A percentile compares a stretch with the other conserved stretches of the same genome.
phyloP scores from a whole-genome alignment of 352 stramenopile species.

The Globisporangium okanoganense region DNA sequence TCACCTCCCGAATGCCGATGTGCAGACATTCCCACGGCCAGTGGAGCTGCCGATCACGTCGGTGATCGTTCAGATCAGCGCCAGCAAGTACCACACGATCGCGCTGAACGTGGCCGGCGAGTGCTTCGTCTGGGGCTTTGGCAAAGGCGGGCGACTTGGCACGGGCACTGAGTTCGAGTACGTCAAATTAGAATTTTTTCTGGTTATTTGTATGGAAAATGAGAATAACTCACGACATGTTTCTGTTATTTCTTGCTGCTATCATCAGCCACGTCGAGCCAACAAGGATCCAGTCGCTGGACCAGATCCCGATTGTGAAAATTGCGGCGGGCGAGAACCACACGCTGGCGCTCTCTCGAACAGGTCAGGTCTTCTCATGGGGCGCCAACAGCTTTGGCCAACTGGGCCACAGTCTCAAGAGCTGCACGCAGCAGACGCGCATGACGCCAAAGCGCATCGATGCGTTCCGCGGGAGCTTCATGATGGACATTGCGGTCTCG shows the following conservation, averaged over 20 bases:
- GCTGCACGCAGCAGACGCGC: constrained; percentile 44
- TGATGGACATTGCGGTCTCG: constrained; percentile 66
- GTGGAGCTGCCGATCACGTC: constrained; percentile 52
- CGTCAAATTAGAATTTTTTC: constrained; percentile 9
- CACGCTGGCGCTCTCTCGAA: constrained; percentile 61
- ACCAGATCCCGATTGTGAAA: constrained; percentile 54
- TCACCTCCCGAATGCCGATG: constrained; percentile 74
- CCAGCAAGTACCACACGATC: constrained; percentile 80
- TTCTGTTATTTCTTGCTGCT: background rate
- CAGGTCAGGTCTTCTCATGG: constrained; percentile 76
- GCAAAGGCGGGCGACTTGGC: constrained; percentile 71
- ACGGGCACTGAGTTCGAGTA: constrained; percentile 80
- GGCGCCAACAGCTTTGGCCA: constrained; percentile 83
- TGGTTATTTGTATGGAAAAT: background rate
- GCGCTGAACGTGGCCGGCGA: constrained; percentile 55
- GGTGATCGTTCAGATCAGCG: constrained; percentile 63
- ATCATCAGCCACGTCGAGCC: constrained; percentile 67
- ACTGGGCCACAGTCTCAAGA: constrained; percentile 60
- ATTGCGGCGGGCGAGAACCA: constrained; percentile 81
- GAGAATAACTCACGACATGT: background rate
- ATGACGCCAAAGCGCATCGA: constrained; percentile 73
- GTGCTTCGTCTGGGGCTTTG: constrained; percentile 82
- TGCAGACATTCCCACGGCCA: constrained; percentile 59
- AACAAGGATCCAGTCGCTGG: constrained; percentile 35
- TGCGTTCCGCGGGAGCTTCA: constrained; percentile 46